Evolutionary conservation across 1,284 basidiomycete species (phyloP).

Genomic region (Papiliotrema nemorosa): DNA sequence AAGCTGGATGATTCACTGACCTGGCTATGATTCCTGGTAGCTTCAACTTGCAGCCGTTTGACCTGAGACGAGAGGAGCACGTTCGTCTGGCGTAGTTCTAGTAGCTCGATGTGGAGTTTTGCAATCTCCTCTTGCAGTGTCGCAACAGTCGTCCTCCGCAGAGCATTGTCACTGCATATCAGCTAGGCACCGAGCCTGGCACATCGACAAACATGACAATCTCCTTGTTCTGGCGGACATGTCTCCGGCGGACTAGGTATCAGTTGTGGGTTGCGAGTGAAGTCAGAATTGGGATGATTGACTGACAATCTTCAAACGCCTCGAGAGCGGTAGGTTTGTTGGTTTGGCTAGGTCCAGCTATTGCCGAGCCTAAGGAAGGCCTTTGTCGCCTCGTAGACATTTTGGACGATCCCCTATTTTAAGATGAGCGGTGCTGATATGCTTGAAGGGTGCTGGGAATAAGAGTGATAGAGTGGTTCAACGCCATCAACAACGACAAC

Average conservation of each 20-base stretch:
- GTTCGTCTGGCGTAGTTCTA: conserved; percentile 27
- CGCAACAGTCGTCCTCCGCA: conserved; percentile 23
- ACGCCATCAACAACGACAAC: background rate
- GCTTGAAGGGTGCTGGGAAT: background rate
- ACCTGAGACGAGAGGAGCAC: conserved; percentile 12
- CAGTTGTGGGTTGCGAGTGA: too few relatives aligned
- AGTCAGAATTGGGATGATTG: background rate
- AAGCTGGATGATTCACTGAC: conserved; percentile 8
- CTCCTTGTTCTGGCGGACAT: conserved; percentile 40
- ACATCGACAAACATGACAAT: conserved; percentile 25
- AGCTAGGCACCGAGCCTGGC: background rate
- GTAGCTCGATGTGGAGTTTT: conserved; percentile 23
- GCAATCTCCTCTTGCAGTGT: conserved; percentile 28
- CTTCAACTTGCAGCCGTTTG: conserved; percentile 20
- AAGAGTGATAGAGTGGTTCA: too few relatives aligned
- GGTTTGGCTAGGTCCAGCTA: background rate
- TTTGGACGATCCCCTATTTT: background rate
- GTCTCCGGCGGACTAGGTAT: conserved; percentile 27
- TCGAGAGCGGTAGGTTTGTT: background rate
- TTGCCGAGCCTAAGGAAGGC: background rate
- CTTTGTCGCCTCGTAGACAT: background rate
- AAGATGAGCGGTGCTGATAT: background rate
- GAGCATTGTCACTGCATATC: conserved; percentile 27
- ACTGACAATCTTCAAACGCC: conserved; percentile 9
- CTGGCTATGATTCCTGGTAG: conserved; percentile 9